phyloP scores from a whole-genome alignment of 2,329 filamentous ascomycete genomes.

The Aureobasidium sp. region DNA sequence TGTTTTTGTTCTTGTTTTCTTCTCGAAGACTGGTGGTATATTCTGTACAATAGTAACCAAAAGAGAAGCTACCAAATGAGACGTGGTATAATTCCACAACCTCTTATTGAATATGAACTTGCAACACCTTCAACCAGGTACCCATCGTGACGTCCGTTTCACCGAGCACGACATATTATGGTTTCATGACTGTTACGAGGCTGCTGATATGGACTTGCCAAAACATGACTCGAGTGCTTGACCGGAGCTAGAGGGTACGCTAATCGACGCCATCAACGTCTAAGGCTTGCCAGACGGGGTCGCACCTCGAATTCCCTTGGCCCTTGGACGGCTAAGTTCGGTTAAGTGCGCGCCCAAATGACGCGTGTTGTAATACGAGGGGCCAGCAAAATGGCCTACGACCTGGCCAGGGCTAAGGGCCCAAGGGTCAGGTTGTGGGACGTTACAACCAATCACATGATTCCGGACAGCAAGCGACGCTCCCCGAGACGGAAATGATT shows the following conservation, averaged over 20 bases:
- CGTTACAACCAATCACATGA: not conserved
- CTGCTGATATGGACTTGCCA: not conserved
- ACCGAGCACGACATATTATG: not conserved
- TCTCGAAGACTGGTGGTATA: not conserved
- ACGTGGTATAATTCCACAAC: not conserved
- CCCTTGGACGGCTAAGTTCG: not conserved
- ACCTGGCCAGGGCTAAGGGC: not conserved
- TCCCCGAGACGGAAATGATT: conserved; percentile 4
- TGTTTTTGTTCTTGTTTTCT: conserved; percentile 1
- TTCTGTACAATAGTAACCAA: conserved; percentile 1
- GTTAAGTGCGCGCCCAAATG: conserved; percentile 1
- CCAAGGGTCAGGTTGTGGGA: not conserved
- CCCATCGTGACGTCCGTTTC: not conserved
- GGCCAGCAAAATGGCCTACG: not conserved
- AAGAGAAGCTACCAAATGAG: not conserved
- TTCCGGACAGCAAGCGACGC: not conserved
- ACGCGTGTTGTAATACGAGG: conserved; percentile 2
- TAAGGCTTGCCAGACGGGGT: conserved; percentile 6
- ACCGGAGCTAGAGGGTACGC: not conserved
- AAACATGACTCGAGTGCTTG: conserved; percentile 4
- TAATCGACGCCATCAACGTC: conserved; percentile 3
- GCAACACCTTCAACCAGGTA: not conserved
- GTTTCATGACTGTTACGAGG: conserved; percentile 1
- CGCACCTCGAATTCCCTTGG: not conserved
- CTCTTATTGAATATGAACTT: not conserved